These are phyloP conservation scores for Cutaneotrichosporon curvatum DNA, from an alignment of 1,284 basidiomycete genomes.

Conservation along the genomic window DNA sequence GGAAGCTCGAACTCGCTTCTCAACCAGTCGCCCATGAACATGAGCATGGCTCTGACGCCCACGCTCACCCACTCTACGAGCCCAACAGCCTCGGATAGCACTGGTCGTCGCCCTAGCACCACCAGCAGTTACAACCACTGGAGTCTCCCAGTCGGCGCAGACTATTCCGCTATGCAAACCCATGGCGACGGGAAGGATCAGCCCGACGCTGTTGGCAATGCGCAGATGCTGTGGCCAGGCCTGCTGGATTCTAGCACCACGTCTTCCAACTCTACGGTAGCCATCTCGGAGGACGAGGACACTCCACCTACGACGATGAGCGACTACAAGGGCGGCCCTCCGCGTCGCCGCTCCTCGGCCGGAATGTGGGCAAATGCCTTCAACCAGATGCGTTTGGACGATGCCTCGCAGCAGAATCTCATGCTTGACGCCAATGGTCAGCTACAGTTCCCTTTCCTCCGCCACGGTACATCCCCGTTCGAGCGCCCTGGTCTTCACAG, in stretches of 20 bases:
- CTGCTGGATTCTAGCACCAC: neutral
- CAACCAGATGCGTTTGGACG: conserved; percentile 36
- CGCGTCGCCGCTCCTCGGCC: conserved; percentile 27
- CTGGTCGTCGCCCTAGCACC: conserved; percentile 5
- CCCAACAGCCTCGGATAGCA: conserved; percentile 19
- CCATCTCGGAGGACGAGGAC: conserved; percentile 4
- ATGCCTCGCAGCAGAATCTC: conserved; percentile 9
- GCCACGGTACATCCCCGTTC: conserved; percentile 18
- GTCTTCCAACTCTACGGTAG: conserved; percentile 1
- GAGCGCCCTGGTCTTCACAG: conserved; percentile 1
- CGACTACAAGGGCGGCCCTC: conserved; percentile 2
- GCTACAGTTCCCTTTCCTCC: conserved; percentile 1
- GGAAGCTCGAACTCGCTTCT: no score
- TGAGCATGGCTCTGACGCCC: conserved; percentile 23
- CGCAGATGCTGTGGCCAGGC: neutral
- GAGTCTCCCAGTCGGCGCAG: conserved; percentile 3
- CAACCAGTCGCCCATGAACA: no score
- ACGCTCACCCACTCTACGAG: conserved; percentile 33
- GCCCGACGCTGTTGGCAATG: neutral
- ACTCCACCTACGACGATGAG: conserved; percentile 4
- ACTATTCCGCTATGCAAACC: no score
- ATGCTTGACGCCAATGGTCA: conserved; percentile 1
- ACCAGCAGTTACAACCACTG: conserved; percentile 1
- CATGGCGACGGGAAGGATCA: no score
- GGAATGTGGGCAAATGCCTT: conserved; percentile 38